Percentiles rank a stretch among this genome's conserved stretches.
These are phyloP conservation scores for Iris macrosiphon DNA, from an alignment of 106 monocot genomes.

Conservation along the genomic window DNA sequence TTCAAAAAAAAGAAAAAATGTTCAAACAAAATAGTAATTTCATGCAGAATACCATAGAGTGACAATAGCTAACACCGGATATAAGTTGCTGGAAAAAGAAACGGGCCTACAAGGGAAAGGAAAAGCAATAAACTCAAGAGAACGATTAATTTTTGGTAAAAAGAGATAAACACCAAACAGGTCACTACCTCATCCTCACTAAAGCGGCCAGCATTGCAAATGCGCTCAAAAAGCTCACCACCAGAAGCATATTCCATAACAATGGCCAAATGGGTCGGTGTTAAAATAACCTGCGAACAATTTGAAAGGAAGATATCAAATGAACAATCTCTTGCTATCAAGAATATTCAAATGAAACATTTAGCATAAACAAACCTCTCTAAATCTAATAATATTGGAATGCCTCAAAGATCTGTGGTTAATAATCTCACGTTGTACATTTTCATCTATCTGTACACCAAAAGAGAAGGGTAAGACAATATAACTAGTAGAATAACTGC, in stretches of 20 bases:
- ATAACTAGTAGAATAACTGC: too few relatives aligned
- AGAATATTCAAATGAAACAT: neutral
- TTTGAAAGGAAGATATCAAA: conserved; percentile 1
- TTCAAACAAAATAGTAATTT: too few relatives aligned
- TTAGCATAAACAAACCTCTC: conserved; percentile 33
- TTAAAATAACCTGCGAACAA: conserved; percentile 72
- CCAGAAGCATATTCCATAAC: conserved; percentile 99
- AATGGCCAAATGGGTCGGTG: conserved; percentile 94
- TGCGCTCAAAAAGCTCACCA: conserved; percentile 94
- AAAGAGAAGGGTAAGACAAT: too few relatives aligned
- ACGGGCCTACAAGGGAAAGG: conserved; percentile 49
- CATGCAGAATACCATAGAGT: conserved; percentile 72
- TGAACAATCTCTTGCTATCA: neutral
- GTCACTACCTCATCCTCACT: conserved; percentile 63
- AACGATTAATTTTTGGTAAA: neutral
- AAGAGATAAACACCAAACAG: neutral
- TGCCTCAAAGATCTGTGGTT: conserved; percentile 76
- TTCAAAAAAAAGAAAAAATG: neutral
- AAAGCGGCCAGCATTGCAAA: conserved; percentile 88
- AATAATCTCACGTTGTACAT: conserved; percentile 70
- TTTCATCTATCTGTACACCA: too few relatives aligned
- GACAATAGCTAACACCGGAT: conserved; percentile 93
- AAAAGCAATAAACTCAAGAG: neutral
- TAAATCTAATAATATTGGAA: conserved; percentile 72
- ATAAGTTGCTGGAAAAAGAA: conserved; percentile 99